A percentile compares a stretch with the other conserved stretches of the same genome.
These are phyloP conservation scores for Apiotrichum siamense DNA, from an alignment of 1,284 basidiomycete species.

Conservation along the genomic window DNA sequence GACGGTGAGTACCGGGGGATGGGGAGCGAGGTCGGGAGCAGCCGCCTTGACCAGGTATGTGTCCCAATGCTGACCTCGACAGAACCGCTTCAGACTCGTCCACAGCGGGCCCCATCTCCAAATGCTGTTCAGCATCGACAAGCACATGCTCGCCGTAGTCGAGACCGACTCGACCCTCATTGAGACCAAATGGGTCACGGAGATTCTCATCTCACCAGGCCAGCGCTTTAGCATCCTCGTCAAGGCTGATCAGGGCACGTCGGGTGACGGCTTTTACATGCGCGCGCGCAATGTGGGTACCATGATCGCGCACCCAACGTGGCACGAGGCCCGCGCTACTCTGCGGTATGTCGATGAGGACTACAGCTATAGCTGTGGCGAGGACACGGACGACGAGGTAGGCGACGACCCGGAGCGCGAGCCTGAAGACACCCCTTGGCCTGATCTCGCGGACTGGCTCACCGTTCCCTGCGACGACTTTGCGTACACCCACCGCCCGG, in stretches of 20 bases:
- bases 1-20: no score
- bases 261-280: no score
- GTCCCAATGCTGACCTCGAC: no score
- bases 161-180: conserved; percentile 27
- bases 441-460: background rate
- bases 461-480: background rate
- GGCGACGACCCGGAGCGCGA: background rate
- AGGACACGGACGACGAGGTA: background rate
- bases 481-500: background rate
- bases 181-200: conserved; percentile 15
- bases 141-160: conserved; percentile 25
- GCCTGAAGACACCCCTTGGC: background rate
- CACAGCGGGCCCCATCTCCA: conserved; percentile 15
- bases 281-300: background rate
- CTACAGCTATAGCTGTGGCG: background rate
- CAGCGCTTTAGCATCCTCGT: conserved; percentile 38
- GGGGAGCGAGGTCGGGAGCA: no score
- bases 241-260: conserved; percentile 24
- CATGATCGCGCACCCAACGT: conserved; percentile 9
- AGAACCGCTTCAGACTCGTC: conserved; percentile 14
- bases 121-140: conserved; percentile 23
- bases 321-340: background rate
- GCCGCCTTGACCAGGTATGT: no score
- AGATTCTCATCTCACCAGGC: conserved; percentile 20
- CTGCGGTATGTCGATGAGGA: background rate